Evolutionary conservation across 192 early-diverging fungal genomes (phyloP).

Genomic region (Coemansia sp.): DNA sequence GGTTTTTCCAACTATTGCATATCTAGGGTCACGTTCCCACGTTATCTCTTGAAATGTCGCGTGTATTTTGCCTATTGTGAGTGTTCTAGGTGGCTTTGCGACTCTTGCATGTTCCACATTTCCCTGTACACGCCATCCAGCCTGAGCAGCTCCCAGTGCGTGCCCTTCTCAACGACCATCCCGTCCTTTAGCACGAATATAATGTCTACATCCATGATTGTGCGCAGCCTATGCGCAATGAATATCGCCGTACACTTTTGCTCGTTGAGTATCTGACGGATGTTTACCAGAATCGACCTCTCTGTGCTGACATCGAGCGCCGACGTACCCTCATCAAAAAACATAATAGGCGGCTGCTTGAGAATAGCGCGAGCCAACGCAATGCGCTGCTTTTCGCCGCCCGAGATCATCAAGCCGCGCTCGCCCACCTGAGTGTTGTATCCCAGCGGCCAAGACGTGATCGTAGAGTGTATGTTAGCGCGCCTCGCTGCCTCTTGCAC

Average conservation of each 20-base stretch:
- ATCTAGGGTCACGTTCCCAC: not conserved
- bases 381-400: constrained; percentile 69
- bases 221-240: constrained; percentile 90
- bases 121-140: constrained; percentile 72
- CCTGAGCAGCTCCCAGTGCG: constrained; percentile 71
- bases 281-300: constrained; percentile 77
- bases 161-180: constrained; percentile 78
- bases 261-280: constrained; percentile 68
- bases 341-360: constrained; percentile 56
- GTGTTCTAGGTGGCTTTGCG: constrained; percentile 11
- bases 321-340: constrained; percentile 65
- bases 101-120: constrained; percentile 77
- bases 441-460: constrained; percentile 56
- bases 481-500: constrained; percentile 56
- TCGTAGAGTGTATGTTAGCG: constrained; percentile 63
- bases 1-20: too few species aligned
- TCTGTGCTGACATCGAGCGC: constrained; percentile 64
- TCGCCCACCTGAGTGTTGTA: constrained; percentile 72
- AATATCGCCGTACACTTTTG: constrained; percentile 81
- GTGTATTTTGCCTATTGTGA: not conserved
- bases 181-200: constrained; percentile 92
- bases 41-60: not conserved
- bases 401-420: constrained; percentile 68
- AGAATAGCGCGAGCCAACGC: constrained; percentile 52
- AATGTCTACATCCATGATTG: constrained; percentile 85